A percentile compares a stretch with the other conserved stretches of the same genome.
phyloP scores from a whole-genome alignment of 345 rosid genomes.

The Salix dunnii region DNA sequence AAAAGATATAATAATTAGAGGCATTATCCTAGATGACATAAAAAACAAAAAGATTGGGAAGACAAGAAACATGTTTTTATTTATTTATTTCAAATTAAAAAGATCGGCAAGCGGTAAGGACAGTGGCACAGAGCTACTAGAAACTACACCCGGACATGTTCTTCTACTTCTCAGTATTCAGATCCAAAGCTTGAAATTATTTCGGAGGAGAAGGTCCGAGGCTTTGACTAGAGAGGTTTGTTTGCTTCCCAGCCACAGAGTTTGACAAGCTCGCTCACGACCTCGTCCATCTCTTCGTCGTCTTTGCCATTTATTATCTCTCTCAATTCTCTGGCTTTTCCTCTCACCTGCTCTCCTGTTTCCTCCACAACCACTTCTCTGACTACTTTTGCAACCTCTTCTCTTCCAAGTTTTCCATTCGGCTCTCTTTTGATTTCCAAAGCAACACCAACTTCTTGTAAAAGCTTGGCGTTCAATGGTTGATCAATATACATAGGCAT shows the following conservation, averaged over 20 bases:
- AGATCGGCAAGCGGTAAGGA: too few relatives aligned
- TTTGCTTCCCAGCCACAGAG: background rate
- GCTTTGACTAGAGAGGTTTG: too few relatives aligned
- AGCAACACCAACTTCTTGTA: conserved; percentile 48
- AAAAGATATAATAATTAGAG: too few relatives aligned
- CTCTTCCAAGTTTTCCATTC: conserved; percentile 13
- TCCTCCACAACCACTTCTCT: conserved; percentile 22
- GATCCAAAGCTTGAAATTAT: too few relatives aligned
- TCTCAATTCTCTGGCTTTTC: conserved; percentile 24
- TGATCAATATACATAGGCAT: conserved; percentile 38
- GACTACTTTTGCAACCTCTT: conserved; percentile 29
- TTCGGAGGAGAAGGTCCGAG: too few relatives aligned
- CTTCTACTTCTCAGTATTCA: too few relatives aligned
- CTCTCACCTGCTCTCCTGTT: conserved; percentile 27
- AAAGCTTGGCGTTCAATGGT: conserved; percentile 28
- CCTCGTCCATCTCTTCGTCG: conserved; percentile 24
- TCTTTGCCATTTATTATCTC: conserved; percentile 16
- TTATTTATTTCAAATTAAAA: too few relatives aligned
- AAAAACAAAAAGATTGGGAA: too few relatives aligned
- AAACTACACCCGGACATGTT: too few relatives aligned
- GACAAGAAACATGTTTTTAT: too few relatives aligned
- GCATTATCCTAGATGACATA: too few relatives aligned
- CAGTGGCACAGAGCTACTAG: too few relatives aligned
- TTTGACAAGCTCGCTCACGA: conserved; percentile 15
- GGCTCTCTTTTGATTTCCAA: conserved; percentile 21